Evolutionary conservation across 2,329 filamentous ascomycete genomes (phyloP).

Genomic region (Pseudophaeomoniella oleicola): DNA sequence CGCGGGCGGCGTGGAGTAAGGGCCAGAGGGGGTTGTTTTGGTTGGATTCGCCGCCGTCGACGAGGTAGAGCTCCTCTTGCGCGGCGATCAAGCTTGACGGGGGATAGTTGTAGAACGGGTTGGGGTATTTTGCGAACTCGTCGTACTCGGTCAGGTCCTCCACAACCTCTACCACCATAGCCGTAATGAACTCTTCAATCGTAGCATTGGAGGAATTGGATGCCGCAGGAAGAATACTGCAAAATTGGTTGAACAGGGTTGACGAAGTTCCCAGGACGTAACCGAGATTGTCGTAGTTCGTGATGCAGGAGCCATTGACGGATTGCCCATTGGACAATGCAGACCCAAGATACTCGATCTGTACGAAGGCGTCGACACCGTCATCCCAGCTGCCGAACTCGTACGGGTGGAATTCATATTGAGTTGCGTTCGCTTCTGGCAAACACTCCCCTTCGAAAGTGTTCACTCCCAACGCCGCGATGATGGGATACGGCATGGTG

Average conservation of each 20-base stretch:
- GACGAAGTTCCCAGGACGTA: conserved; percentile 31
- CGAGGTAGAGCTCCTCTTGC: conserved; percentile 27
- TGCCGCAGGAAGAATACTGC: conserved; percentile 10
- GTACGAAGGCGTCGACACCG: conserved; percentile 44
- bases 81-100: conserved; percentile 24
- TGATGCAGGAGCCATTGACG: conserved; percentile 26
- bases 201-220: conserved; percentile 8
- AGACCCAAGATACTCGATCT: conserved; percentile 45
- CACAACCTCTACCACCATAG: conserved; percentile 14
- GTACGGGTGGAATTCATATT: conserved; percentile 52
- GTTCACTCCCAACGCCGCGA: conserved; percentile 24
- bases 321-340: conserved; percentile 37
- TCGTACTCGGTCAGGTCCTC: conserved; percentile 18
- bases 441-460: conserved; percentile 21
- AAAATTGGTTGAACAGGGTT: conserved; percentile 24
- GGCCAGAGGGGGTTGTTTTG: conserved; percentile 40
- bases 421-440: conserved; percentile 36
- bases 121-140: conserved; percentile 41
- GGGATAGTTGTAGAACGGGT: conserved; percentile 42
- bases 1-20: conserved; percentile 33
- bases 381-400: conserved; percentile 53
- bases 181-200: conserved; percentile 6
- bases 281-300: conserved; percentile 33
- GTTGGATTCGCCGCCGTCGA: conserved; percentile 35
- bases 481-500: conserved; percentile 30